A percentile compares a stretch with the other conserved stretches of the same genome.
These are phyloP conservation scores for Geotrichum phurueaensis DNA, from an alignment of 1,139 yeast species.

Conservation along the genomic window DNA sequence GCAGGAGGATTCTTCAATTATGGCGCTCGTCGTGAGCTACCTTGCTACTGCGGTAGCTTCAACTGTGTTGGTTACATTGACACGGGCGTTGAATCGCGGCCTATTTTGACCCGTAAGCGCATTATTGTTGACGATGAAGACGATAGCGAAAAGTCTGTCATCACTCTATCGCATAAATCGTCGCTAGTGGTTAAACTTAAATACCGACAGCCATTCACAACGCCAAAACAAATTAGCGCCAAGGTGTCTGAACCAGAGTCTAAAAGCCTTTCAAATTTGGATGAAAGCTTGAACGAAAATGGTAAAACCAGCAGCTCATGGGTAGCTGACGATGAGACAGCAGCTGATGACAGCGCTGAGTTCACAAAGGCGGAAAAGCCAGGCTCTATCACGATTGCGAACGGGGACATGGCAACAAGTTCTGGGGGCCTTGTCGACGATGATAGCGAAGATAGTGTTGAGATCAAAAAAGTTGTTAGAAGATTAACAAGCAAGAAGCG, in stretches of 20 bases:
- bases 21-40: neutral
- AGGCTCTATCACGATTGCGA: neutral
- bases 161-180: neutral
- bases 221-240: neutral
- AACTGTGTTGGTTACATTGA: neutral
- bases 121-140: constrained; percentile 4
- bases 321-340: neutral
- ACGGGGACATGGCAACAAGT: neutral
- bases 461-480: neutral
- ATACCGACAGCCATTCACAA: neutral
- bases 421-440: neutral
- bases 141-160: neutral
- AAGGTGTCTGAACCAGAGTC: neutral
- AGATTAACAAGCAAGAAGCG: neutral
- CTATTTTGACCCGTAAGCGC: constrained; percentile 34
- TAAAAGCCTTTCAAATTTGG: neutral
- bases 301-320: neutral
- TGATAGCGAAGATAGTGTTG: neutral
- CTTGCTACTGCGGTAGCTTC: neutral
- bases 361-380: neutral
- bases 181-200: neutral
- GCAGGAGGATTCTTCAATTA: neutral
- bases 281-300: neutral
- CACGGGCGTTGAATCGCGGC: constrained; percentile 30
- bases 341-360: neutral